These are phyloP conservation scores for Rhizophlyctis rosea DNA, from an alignment of 192 early-diverging fungal species.

Conservation along the genomic window DNA sequence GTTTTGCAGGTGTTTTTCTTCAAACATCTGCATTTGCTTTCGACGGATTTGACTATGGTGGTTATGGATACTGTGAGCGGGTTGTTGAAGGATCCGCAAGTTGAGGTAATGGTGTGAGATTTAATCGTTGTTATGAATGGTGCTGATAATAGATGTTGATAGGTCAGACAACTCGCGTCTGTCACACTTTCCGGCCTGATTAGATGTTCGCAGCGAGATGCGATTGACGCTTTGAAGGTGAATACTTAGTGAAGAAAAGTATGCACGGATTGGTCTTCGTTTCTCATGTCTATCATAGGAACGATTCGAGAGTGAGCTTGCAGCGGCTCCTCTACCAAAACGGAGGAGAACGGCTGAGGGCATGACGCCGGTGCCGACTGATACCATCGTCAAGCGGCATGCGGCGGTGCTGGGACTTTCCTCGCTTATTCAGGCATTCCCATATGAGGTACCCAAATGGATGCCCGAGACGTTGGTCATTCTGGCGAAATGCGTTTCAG, in stretches of 20 bases:
- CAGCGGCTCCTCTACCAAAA: too few relatives aligned
- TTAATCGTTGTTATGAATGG: background rate
- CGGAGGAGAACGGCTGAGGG: too few relatives aligned
- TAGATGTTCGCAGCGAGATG: conserved; percentile 69
- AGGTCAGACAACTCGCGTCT: conserved; percentile 71
- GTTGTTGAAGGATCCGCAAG: conserved; percentile 79
- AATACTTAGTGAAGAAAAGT: too few relatives aligned
- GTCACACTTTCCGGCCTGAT: conserved; percentile 75
- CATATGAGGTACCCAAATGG: conserved; percentile 91
- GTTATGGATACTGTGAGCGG: conserved; percentile 68
- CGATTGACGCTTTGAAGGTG: conserved; percentile 55
- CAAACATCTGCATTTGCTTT: conserved; percentile 72
- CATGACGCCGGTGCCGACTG: too few relatives aligned
- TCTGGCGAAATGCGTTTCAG: conserved; percentile 73
- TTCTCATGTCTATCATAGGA: too few relatives aligned
- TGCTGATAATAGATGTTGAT: conserved; percentile 25
- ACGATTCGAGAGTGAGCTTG: too few relatives aligned
- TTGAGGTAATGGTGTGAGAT: conserved; percentile 70
- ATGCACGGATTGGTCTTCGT: too few relatives aligned
- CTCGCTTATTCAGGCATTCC: conserved; percentile 84
- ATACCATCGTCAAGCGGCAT: conserved; percentile 79
- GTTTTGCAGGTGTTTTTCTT: conserved; percentile 86
- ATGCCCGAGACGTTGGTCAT: conserved; percentile 80
- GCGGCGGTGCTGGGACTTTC: conserved; percentile 89
- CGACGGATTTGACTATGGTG: conserved; percentile 45